Evolutionary conservation across 352 stramenopile genomes (phyloP).

Genomic region (Globisporangium irregulare): DNA sequence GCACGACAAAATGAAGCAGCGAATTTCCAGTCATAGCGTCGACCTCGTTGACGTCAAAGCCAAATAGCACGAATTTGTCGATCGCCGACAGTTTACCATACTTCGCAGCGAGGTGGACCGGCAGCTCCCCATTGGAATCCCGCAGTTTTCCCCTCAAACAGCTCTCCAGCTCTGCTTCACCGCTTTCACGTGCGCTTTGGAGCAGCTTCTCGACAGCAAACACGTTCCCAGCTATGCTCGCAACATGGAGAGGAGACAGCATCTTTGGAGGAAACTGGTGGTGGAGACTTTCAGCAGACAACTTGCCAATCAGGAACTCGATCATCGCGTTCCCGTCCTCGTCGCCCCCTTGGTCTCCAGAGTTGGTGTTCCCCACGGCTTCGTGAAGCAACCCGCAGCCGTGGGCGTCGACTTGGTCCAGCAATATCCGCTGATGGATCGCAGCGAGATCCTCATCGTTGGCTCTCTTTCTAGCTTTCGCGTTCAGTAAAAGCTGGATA

Average conservation of each 20-base stretch:
- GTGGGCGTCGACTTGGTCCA: conserved; percentile 1
- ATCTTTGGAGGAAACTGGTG: conserved; percentile 9
- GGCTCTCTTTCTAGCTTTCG: neutral
- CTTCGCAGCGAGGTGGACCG: conserved; percentile 1
- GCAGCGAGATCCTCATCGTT: neutral
- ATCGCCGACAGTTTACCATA: neutral
- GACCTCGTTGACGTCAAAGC: neutral
- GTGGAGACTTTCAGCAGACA: neutral
- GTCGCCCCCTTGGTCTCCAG: too few species aligned
- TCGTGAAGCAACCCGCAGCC: conserved; percentile 10
- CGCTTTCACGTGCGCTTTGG: neutral
- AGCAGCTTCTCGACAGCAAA: conserved; percentile 10
- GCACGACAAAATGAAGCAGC: neutral
- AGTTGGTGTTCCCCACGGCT: neutral
- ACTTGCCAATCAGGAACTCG: conserved; percentile 7
- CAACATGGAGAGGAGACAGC: conserved; percentile 7
- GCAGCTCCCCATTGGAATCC: neutral
- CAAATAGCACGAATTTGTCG: neutral
- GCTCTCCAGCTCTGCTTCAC: neutral
- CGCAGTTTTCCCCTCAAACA: neutral
- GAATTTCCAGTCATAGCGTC: conserved; percentile 4
- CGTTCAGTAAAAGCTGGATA: conserved; percentile 16
- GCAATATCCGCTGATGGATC: neutral
- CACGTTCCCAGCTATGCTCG: conserved; percentile 2
- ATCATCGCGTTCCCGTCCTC: conserved; percentile 5